Evolutionary conservation across 768 basidiomycete genomes (phyloP), one percentile per base, ranked within the genome.

Genomic region (Russula ochroleuca): DNA sequence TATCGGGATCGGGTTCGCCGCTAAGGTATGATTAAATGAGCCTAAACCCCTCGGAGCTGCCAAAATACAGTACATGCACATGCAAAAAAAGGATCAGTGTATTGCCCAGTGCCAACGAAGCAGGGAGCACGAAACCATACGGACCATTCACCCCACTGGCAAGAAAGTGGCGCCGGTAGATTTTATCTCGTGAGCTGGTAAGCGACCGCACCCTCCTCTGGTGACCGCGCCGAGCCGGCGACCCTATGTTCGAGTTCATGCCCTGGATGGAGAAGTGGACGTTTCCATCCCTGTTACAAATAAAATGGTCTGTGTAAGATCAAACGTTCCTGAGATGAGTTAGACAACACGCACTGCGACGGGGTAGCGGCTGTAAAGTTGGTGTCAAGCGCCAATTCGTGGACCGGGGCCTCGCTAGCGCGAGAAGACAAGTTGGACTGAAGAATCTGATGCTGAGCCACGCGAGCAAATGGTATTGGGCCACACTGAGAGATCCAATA

Each of bases 401-500:
- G 43, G 28, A 45, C 43, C 0, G 19, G 19, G 21, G 9, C 3
- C 25, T 14, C 40, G 31, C 25, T 2, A 7, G 14, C 14, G 14
- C 31, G 43, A 45, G 55, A 57, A 45, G 55, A 45, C 28, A 31
- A 13, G 28, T 57, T 57, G 11, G 11, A 10, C 31, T 33, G 43
- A 47, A 47, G n/a, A 19, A 47, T 21, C 7, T 14, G 19, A 35
- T 57, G 56, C n/a, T 35, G 11, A 3, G 56, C 56, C n/a, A 57
- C 56, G 21, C 56, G 56, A 2, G 56, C 56, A 45, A 57, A 57
- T 14, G 56, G 56, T 31, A 57, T 47, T 7, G 56, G 55, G 41
- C 55, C 55, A 45, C 55, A 57, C 55, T 57, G 17, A 19, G 40
- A 28, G 40, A 28, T n/a, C 17, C n/a, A 10, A 21, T 10, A n/a